These are phyloP conservation scores for Arctostaphylos glauca DNA, from an alignment of 148 eudicot species.

Conservation along the genomic window DNA sequence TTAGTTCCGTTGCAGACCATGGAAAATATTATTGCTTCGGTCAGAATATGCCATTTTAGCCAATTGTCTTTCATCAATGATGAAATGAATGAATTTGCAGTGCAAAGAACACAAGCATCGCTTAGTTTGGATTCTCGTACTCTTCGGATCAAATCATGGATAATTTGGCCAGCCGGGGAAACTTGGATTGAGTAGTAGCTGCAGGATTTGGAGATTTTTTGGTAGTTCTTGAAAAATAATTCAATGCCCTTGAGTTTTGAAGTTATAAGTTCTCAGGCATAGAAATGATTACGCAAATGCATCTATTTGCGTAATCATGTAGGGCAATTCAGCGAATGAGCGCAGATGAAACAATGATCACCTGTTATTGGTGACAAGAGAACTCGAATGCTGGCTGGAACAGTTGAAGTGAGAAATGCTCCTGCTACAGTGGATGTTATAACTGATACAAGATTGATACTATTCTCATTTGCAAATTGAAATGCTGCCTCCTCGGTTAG, in stretches of 20 bases:
- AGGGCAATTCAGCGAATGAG: neutral
- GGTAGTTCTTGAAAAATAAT: neutral
- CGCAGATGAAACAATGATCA: conserved; percentile 5
- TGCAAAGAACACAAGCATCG: neutral
- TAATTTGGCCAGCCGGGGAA: neutral
- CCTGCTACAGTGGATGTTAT: conserved; percentile 72
- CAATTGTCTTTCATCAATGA: neutral
- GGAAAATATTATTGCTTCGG: neutral
- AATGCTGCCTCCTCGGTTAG: conserved; percentile 63
- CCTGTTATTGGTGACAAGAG: conserved; percentile 77
- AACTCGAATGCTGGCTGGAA: conserved; percentile 68
- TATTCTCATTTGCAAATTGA: conserved; percentile 48
- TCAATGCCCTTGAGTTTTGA: neutral
- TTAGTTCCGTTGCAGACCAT: neutral
- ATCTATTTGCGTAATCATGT: neutral
- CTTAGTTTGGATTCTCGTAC: neutral
- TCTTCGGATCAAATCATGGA: neutral
- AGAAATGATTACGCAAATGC: neutral
- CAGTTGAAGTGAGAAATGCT: conserved; percentile 59
- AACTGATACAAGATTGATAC: conserved; percentile 59
- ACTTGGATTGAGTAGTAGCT: neutral
- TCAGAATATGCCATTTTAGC: neutral
- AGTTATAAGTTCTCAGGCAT: neutral
- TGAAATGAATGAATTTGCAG: neutral
- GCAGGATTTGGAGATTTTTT: neutral